Evolutionary conservation across 805 yeast species (phyloP).

Genomic region (Candida golubevii): DNA sequence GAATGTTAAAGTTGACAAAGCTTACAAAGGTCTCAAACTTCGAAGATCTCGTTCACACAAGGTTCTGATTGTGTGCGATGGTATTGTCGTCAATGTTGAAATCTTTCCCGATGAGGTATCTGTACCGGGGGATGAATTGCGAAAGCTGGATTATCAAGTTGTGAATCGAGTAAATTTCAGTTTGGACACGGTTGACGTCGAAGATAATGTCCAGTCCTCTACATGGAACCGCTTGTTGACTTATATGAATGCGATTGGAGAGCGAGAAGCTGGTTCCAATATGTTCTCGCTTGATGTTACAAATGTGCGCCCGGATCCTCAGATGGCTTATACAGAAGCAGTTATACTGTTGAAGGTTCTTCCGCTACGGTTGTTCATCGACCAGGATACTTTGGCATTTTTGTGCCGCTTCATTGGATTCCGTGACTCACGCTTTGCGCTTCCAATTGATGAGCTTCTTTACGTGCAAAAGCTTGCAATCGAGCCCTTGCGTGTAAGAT

Average conservation of each 20-base stretch:
- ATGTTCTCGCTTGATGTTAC: slow-evolving; percentile 54
- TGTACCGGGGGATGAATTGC: slow-evolving; percentile 21
- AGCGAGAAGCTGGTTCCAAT: slow-evolving; percentile 61
- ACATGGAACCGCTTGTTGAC: slow-evolving; percentile 87
- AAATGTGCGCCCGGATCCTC: slow-evolving; percentile 60
- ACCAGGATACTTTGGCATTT: slow-evolving; percentile 90
- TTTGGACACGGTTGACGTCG: slow-evolving; percentile 53
- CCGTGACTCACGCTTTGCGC: slow-evolving; percentile 61
- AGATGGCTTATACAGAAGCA: slow-evolving; percentile 66
- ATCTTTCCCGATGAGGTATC: slow-evolving; percentile 43
- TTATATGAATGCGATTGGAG: slow-evolving; percentile 63
- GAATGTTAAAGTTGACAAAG: slow-evolving; percentile 30
- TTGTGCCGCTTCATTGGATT: slow-evolving; percentile 76
- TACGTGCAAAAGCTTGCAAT: slow-evolving; percentile 69
- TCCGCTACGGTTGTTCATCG: slow-evolving; percentile 81
- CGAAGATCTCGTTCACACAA: slow-evolving; percentile 63
- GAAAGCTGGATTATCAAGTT: slow-evolving; percentile 34
- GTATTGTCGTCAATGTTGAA: slow-evolving; percentile 45
- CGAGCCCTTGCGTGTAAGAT: slow-evolving; percentile 53
- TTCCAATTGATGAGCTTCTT: slow-evolving; percentile 60
- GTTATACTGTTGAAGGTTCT: slow-evolving; percentile 49
- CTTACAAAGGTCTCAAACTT: slow-evolving; percentile 47
- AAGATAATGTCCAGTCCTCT: slow-evolving; percentile 79
- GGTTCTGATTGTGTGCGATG: slow-evolving; percentile 50
- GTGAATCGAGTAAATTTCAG: slow-evolving; percentile 47